Evolutionary conservation across 768 basidiomycete species (phyloP).

Genomic region (Boletus reticuloceps): DNA sequence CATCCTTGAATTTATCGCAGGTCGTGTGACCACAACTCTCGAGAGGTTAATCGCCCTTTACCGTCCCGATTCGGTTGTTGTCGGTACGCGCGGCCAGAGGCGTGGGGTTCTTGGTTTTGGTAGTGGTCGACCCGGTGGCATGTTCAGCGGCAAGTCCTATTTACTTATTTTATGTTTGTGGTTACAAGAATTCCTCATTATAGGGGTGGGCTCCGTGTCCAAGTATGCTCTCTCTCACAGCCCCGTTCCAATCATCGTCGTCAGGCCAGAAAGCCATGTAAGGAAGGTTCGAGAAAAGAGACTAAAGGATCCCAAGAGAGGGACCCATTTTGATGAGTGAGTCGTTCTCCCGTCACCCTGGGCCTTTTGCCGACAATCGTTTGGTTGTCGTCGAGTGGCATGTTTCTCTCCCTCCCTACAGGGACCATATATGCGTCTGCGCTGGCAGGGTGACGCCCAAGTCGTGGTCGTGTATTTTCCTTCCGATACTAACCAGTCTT

Average conservation of each 20-base stretch:
- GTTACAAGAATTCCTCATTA: conserved; percentile 34
- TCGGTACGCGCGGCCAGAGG: conserved; percentile 80
- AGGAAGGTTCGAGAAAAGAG: conserved; percentile 84
- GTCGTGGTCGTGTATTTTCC: background rate
- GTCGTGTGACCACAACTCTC: conserved; percentile 83
- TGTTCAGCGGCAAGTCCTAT: conserved; percentile 22
- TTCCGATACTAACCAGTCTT: conserved; percentile 4
- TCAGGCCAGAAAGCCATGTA: conserved; percentile 85
- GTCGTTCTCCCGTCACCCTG: conserved; percentile 3
- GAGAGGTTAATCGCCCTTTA: conserved; percentile 92
- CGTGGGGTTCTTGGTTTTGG: conserved; percentile 48
- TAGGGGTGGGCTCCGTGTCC: conserved; percentile 58
- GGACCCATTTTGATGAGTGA: conserved; percentile 74
- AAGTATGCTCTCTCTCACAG: conserved; percentile 88
- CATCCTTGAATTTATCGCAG: conserved; percentile 92
- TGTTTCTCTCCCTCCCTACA: background rate
- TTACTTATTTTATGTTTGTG: background rate
- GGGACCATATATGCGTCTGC: background rate
- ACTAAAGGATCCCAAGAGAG: conserved; percentile 84
- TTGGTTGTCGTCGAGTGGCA: background rate
- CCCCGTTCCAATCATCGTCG: conserved; percentile 95
- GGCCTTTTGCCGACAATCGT: no score
- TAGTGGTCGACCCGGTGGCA: conserved; percentile 19
- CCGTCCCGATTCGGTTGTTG: conserved; percentile 88
- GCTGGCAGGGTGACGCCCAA: background rate